These are phyloP conservation scores for Uronychia binucleata DNA, from an alignment of 73 alveolate genomes.

Conservation along the genomic window DNA sequence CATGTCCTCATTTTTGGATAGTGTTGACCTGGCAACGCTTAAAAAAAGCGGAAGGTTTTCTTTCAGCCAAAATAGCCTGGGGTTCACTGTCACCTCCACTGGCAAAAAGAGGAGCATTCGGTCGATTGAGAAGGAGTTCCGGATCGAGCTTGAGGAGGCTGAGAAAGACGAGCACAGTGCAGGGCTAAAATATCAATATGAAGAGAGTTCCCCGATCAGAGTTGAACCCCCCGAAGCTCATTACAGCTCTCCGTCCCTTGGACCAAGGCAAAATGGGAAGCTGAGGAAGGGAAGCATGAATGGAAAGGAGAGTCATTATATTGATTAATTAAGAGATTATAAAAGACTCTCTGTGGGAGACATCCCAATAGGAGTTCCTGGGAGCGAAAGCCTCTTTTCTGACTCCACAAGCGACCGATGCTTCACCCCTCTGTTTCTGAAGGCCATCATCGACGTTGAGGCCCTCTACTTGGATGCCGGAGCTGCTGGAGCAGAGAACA, in stretches of 20 bases:
- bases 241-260: too few species aligned
- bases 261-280: too few species aligned
- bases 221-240: too few species aligned
- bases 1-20: neutral
- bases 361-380: neutral
- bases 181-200: too few species aligned
- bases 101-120: neutral
- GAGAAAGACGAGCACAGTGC: too few species aligned
- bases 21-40: neutral
- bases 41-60: neutral
- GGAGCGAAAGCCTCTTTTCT: neutral
- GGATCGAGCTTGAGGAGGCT: too few species aligned
- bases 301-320: neutral
- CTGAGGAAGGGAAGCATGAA: too few species aligned
- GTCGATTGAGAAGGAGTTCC: neutral
- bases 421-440: neutral
- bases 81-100: neutral
- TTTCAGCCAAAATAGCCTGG: too few species aligned
- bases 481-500: neutral
- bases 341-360: neutral
- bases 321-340: neutral
- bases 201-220: too few species aligned
- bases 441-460: neutral
- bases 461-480: neutral
- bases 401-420: neutral